Base-by-base conservation (phyloP, 306 rosid genomes). In the Medicago arabica region DNA sequence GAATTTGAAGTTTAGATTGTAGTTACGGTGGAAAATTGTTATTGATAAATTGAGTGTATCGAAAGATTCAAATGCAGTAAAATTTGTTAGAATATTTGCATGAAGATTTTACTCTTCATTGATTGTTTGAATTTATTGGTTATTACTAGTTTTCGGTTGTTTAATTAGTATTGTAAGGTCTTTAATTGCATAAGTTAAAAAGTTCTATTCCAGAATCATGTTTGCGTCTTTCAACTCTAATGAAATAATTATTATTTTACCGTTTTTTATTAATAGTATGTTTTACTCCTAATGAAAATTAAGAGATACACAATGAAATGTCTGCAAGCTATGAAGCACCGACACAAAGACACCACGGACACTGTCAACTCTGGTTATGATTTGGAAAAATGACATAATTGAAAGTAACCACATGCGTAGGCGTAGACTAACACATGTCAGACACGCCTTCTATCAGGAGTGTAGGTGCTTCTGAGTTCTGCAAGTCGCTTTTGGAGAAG, bases 111-210 rank as follows among this genome's bases (percentile, higher is more conserved):
- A 9, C 36, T 72, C 65, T 65, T 10, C 16, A 5, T 18, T 73
- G 18, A 47, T 74, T 61, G 77, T 54, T 68, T 80, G 41, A n/a
- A 36, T 50, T 61, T 53, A 63, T 62, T 69, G 28, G 21, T 66
- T 41, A 44, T 51, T 18, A 4, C 14, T 49, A 25, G 61, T 40
- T 71, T 59, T 63, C 23, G 2, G 78, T 40, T 31, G 34, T 60
- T 36, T 44, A 49, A 65, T 0, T 21, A 50, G 59, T 13, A 34
- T 75, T 1, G 7, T 60, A n/a, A 75, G 58, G 72, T 72, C 14
- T 62, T 69, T 28, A 16, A 58, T 68, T 31, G 39, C 58, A 23
- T 23, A 2, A 23, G 2, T 23, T 23, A 23, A 23, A 23, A 23
- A 23, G 28, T 23, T 23, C 28, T 23, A 23, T 23, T 23, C 28